These are phyloP conservation scores for Magnusiomyces tetraspermus DNA, from an alignment of 1,139 yeast genomes.

Conservation along the genomic window DNA sequence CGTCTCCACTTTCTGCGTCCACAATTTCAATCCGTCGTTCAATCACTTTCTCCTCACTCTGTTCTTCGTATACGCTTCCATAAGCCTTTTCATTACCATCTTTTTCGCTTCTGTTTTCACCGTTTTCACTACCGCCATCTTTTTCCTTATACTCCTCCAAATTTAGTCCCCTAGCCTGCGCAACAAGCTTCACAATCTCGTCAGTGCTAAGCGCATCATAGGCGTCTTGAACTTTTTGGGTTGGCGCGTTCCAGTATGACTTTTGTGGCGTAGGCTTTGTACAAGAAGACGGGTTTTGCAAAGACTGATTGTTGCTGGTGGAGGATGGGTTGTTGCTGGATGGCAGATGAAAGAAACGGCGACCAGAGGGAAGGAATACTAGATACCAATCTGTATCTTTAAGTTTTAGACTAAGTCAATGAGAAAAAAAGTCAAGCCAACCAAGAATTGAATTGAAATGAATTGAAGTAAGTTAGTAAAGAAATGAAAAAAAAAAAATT, in stretches of 20 bases:
- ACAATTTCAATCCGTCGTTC: slow-evolving; percentile 8
- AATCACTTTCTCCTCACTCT: too few species aligned
- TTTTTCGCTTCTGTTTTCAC: slow-evolving; percentile 12
- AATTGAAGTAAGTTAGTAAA: too few species aligned
- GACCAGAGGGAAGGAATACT: slow-evolving; percentile 38
- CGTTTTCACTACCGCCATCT: slow-evolving; percentile 17
- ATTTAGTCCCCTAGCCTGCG: slow-evolving; percentile 40
- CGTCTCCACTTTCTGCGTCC: slow-evolving; percentile 12
- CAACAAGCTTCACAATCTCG: slow-evolving; percentile 35
- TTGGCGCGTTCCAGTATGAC: slow-evolving; percentile 35
- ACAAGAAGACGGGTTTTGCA: too few species aligned
- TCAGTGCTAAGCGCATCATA: slow-evolving; percentile 31
- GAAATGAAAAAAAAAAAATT: too few species aligned
- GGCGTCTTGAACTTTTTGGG: slow-evolving; percentile 27
- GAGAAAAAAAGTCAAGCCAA: too few species aligned
- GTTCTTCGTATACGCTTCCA: too few species aligned
- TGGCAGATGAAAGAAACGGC: slow-evolving; percentile 40
- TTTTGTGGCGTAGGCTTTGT: slow-evolving; percentile 27
- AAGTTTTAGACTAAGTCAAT: slow-evolving; percentile 4
- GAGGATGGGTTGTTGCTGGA: too few species aligned
- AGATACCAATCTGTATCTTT: slow-evolving; percentile 34
- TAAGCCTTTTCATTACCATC: slow-evolving; percentile 3
- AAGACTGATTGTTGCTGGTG: too few species aligned
- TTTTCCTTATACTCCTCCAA: slow-evolving; percentile 17
- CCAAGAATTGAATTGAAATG: too few species aligned